Conservation (phyloP, 1,284 basidiomycete genomes). For the Fomitopsis betulina region DNA sequence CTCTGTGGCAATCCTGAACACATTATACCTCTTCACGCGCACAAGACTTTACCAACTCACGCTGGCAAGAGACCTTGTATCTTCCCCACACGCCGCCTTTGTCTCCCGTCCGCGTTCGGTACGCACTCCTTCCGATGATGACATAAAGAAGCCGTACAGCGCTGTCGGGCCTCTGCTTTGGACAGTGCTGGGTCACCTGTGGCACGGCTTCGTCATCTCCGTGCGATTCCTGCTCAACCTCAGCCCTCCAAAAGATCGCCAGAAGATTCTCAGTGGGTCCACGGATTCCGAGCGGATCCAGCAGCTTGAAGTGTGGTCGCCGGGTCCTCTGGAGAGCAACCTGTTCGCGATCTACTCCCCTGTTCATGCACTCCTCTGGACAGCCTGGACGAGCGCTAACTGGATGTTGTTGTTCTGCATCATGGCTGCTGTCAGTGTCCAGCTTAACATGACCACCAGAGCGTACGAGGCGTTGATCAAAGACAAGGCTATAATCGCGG, state of each 20-base stretch:
- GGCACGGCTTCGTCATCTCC: conserved; percentile 47
- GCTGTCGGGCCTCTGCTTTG: conserved; percentile 23
- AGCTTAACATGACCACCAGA: conserved; percentile 49
- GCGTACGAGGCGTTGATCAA: conserved; percentile 64
- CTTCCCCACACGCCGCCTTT: conserved; percentile 63
- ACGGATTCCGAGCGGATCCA: conserved; percentile 46
- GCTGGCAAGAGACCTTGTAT: conserved; percentile 52
- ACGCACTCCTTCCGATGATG: conserved; percentile 13
- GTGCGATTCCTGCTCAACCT: conserved; percentile 69
- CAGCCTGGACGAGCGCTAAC: conserved; percentile 62
- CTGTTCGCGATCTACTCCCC: conserved; percentile 78
- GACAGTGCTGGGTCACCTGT: conserved; percentile 30
- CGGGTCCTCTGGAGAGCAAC: conserved; percentile 64
- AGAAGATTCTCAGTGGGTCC: conserved; percentile 24
- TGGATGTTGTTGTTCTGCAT: conserved; percentile 66
- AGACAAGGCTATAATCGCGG: conserved; percentile 71
- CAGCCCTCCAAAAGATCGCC: conserved; percentile 42
- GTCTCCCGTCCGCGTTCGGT: conserved; percentile 37
- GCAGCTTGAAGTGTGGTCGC: conserved; percentile 74
- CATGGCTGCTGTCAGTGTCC: conserved; percentile 56
- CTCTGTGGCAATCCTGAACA: conserved; percentile 47
- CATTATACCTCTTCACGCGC: conserved; percentile 62
- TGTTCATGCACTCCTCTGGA: conserved; percentile 67
- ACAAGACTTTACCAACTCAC: conserved; percentile 64
- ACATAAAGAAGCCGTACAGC: conserved; percentile 35